These are phyloP conservation scores for Blastocystis sp. DNA, from an alignment of 352 stramenopile species.

Conservation along the genomic window DNA sequence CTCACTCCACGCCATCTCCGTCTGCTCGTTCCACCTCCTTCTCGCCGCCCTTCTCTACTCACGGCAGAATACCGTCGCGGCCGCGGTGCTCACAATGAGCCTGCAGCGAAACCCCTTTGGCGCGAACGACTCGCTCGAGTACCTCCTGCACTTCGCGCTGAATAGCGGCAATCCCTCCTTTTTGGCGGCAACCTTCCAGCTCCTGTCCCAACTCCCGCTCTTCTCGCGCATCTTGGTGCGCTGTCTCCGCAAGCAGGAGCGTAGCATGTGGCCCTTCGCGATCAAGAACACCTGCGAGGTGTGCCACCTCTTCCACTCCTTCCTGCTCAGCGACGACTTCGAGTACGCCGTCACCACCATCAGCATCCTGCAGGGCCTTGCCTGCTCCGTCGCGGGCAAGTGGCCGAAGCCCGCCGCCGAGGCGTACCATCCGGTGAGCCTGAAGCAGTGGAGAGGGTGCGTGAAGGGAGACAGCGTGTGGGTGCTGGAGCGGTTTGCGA, in stretches of 20 bases:
- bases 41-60: neutral
- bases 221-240: slow-evolving; percentile 50
- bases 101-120: slow-evolving; percentile 14
- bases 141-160: slow-evolving; percentile 43
- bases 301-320: neutral
- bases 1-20: neutral
- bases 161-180: slow-evolving; percentile 41
- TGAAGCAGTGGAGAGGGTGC: neutral
- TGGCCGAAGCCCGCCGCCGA: neutral
- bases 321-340: slow-evolving; percentile 43
- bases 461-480: neutral
- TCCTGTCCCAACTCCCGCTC: slow-evolving; percentile 32
- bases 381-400: neutral
- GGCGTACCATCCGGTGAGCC: neutral
- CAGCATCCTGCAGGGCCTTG: slow-evolving; percentile 44
- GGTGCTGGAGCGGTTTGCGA: neutral
- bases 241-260: slow-evolving; percentile 58
- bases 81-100: neutral
- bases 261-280: slow-evolving; percentile 48
- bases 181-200: slow-evolving; percentile 41
- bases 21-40: slow-evolving; percentile 34
- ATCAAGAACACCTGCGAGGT: slow-evolving; percentile 33
- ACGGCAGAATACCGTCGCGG: slow-evolving; percentile 7
- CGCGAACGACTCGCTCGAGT: slow-evolving; percentile 22
- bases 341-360: slow-evolving; percentile 61